These are phyloP conservation scores for Fusarium begoniae DNA, from an alignment of 2,329 filamentous ascomycete genomes.

Conservation along the genomic window DNA sequence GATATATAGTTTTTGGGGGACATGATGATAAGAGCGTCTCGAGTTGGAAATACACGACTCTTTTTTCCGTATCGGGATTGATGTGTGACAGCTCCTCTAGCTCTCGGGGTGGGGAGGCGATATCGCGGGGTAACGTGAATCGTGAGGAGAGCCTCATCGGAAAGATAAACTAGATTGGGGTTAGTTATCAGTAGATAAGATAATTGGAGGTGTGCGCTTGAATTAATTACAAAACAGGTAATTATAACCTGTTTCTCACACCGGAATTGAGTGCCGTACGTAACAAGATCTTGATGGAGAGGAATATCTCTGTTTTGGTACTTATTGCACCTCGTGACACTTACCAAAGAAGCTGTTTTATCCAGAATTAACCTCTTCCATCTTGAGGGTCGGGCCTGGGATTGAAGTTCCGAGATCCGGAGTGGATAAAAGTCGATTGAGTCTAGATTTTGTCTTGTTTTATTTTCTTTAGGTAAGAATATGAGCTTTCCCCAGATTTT, in stretches of 20 bases:
- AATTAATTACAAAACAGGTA: slow-evolving; percentile 14
- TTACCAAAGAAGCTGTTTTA: neutral
- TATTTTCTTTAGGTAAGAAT: neutral
- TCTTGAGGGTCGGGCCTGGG: neutral
- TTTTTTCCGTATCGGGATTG: slow-evolving; percentile 34
- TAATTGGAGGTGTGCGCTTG: neutral
- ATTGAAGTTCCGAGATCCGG: neutral
- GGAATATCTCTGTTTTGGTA: neutral
- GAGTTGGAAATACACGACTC: slow-evolving; percentile 25
- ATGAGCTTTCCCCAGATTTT: neutral
- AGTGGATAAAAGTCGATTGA: neutral
- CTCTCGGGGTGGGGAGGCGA: neutral
- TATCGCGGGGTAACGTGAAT: slow-evolving; percentile 11
- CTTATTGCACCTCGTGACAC: neutral
- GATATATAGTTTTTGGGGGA: slow-evolving; percentile 26
- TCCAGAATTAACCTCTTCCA: neutral
- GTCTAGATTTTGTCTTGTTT: neutral
- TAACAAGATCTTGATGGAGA: neutral
- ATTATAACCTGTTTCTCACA: neutral
- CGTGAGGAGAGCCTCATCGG: slow-evolving; percentile 20
- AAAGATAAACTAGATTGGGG: slow-evolving; percentile 32
- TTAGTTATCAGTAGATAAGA: slow-evolving; percentile 15
- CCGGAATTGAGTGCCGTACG: neutral
- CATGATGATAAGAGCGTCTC: slow-evolving; percentile 3
- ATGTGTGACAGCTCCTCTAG: neutral